phyloP scores from a whole-genome alignment of 257 asterid species.

The Solanum commersonii region DNA sequence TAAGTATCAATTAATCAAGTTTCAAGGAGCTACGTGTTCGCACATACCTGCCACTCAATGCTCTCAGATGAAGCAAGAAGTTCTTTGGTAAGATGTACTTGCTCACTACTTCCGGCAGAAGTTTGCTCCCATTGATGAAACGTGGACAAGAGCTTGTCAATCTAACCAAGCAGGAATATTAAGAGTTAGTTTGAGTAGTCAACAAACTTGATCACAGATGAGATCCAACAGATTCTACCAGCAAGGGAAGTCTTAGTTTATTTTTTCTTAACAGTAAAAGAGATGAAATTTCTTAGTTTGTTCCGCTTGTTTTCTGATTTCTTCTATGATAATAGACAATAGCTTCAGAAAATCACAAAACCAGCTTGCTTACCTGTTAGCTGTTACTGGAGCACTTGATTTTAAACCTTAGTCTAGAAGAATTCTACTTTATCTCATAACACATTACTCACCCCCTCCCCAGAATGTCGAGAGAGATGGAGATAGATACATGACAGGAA shows the following conservation, averaged over 20 bases:
- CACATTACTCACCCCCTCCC: not conserved
- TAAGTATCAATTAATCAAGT: not conserved
- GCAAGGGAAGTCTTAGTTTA: not conserved
- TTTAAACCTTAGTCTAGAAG: not conserved
- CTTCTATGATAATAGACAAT: not conserved
- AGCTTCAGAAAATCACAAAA: not conserved
- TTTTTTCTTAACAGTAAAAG: not conserved
- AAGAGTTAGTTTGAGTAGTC: not conserved
- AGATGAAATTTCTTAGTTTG: not conserved
- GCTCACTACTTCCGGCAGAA: conserved; percentile 53
- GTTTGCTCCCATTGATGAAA: conserved; percentile 81
- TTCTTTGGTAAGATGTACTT: conserved; percentile 55
- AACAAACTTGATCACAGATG: not conserved
- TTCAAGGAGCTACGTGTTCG: not conserved
- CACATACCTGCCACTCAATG: conserved; percentile 91
- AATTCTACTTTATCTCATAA: not conserved
- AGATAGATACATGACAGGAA: not conserved
- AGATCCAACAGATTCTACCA: not conserved
- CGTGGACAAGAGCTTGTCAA: conserved; percentile 69
- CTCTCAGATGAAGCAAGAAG: conserved; percentile 79
- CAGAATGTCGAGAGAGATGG: not conserved
- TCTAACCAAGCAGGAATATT: conserved; percentile 36
- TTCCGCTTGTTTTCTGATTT: not conserved
- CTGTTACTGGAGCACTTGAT: not conserved
- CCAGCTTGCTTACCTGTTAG: not conserved